These are phyloP conservation scores for Pholiota conissans DNA, from an alignment of 768 basidiomycete species.

Conservation along the genomic window DNA sequence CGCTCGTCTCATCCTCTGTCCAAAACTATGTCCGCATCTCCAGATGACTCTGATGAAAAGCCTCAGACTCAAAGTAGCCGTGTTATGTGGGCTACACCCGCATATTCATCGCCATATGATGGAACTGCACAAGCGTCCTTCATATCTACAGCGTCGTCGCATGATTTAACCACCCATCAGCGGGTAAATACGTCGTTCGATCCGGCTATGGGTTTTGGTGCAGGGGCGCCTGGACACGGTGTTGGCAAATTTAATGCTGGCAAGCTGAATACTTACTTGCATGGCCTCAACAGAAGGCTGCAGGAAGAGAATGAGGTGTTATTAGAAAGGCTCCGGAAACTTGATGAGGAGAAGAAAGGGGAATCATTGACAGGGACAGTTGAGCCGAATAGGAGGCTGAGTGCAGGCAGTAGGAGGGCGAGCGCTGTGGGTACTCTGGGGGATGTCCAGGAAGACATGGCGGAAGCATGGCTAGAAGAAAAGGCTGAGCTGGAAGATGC, in stretches of 20 bases:
- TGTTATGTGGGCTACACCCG: constrained; percentile 33
- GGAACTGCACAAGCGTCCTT: constrained; percentile 63
- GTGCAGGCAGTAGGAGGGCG: constrained; percentile 44
- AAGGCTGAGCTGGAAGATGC: constrained; percentile 58
- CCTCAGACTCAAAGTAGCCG: constrained; percentile 5
- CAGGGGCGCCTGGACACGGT: constrained; percentile 59
- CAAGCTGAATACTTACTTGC: constrained; percentile 84
- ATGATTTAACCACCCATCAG: constrained; percentile 80
- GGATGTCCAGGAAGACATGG: constrained; percentile 64
- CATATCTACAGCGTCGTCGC: constrained; percentile 82
- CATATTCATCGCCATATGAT: constrained; percentile 43
- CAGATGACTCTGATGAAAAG: constrained; percentile 6
- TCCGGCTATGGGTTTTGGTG: constrained; percentile 73
- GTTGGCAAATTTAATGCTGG: constrained; percentile 81
- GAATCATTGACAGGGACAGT: constrained; percentile 21
- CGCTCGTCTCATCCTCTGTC: constrained; percentile 68
- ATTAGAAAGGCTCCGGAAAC: constrained; percentile 47
- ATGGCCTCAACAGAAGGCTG: constrained; percentile 78
- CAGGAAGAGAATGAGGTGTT: constrained; percentile 84
- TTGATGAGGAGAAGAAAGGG: constrained; percentile 50
- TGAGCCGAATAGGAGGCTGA: constrained; percentile 31
- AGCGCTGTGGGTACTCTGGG: constrained; percentile 58
- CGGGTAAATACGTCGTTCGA: constrained; percentile 90
- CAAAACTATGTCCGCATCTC: constrained; percentile 32
- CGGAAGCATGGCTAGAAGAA: constrained; percentile 73